phyloP scores from a whole-genome alignment of 2,329 filamentous ascomycete species.

The Hortaea werneckii region DNA sequence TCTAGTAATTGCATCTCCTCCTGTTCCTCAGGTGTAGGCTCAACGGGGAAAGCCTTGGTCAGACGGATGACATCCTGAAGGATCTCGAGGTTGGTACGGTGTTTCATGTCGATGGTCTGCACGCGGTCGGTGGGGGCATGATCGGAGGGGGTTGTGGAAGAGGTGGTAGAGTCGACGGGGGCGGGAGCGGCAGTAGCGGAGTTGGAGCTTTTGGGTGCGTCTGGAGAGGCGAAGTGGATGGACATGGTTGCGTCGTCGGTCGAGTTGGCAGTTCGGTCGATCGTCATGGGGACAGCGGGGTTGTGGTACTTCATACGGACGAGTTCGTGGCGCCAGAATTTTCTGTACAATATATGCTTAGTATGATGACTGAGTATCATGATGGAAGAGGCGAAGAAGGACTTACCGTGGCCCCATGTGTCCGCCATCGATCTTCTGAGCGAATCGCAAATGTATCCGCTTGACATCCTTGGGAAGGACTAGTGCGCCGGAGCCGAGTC shows the following conservation, averaged over 20 bases:
- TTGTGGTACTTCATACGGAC: slow-evolving; percentile 92
- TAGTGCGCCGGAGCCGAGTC: slow-evolving; percentile 73
- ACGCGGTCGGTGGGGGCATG: slow-evolving; percentile 23
- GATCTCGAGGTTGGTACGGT: slow-evolving; percentile 51
- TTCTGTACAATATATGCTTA: too few relatives aligned
- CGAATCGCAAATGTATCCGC: slow-evolving; percentile 66
- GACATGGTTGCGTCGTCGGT: slow-evolving; percentile 50
- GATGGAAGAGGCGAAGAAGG: neutral
- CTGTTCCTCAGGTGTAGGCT: slow-evolving; percentile 50
- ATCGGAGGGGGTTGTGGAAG: slow-evolving; percentile 24
- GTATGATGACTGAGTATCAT: neutral
- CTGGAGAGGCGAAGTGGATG: slow-evolving; percentile 46
- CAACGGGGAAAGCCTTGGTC: slow-evolving; percentile 50
- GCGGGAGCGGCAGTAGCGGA: slow-evolving; percentile 17
- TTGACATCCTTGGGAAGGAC: slow-evolving; percentile 67
- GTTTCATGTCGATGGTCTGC: slow-evolving; percentile 48
- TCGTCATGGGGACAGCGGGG: slow-evolving; percentile 70
- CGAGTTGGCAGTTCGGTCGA: slow-evolving; percentile 56
- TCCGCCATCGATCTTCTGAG: slow-evolving; percentile 49
- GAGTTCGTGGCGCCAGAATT: slow-evolving; percentile 79
- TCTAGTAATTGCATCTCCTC: slow-evolving; percentile 48
- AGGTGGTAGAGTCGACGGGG: slow-evolving; percentile 18
- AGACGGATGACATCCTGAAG: slow-evolving; percentile 47
- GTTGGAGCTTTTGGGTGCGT: slow-evolving; percentile 15
- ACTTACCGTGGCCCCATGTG: slow-evolving; percentile 68